Evolutionary conservation across 805 yeast species (phyloP).

Genomic region (Candida maltosa): DNA sequence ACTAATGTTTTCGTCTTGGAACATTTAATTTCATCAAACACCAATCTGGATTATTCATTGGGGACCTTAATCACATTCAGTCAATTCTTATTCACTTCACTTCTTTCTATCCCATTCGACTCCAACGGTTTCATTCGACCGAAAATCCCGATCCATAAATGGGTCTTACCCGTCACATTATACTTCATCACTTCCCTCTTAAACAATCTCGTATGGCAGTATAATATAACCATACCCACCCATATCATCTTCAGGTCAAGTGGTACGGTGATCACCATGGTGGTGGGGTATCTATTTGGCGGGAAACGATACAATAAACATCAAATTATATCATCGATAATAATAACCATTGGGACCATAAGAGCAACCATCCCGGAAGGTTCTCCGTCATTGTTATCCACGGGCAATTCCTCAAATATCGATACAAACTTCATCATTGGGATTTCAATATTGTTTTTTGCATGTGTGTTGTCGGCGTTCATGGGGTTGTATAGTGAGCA

Average conservation of each 20-base stretch:
- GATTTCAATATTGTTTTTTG: constrained; percentile 36
- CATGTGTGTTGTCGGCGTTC: constrained; percentile 53
- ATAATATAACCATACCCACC: constrained; percentile 58
- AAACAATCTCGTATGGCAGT: constrained; percentile 58
- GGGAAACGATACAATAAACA: constrained; percentile 38
- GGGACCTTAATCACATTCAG: constrained; percentile 56
- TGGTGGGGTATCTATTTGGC: constrained; percentile 49
- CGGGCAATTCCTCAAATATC: neutral
- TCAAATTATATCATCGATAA: constrained; percentile 49
- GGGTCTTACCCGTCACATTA: constrained; percentile 45
- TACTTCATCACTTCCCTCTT: constrained; percentile 50
- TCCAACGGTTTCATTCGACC: too few relatives aligned
- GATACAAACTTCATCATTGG: constrained; percentile 26
- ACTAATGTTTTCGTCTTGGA: constrained; percentile 66
- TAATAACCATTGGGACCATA: constrained; percentile 56
- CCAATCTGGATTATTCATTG: constrained; percentile 22
- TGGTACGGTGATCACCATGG: constrained; percentile 60
- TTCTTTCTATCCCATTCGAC: constrained; percentile 38
- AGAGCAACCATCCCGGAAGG: constrained; percentile 27
- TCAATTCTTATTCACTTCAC: constrained; percentile 54
- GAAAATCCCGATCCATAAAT: constrained; percentile 40
- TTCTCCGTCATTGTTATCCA: too few relatives aligned
- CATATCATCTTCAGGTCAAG: constrained; percentile 67
- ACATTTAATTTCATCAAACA: constrained; percentile 31
- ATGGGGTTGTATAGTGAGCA: constrained; percentile 57